These are phyloP conservation scores for Vicia faba DNA, from an alignment of 306 rosid species.

Conservation along the genomic window DNA sequence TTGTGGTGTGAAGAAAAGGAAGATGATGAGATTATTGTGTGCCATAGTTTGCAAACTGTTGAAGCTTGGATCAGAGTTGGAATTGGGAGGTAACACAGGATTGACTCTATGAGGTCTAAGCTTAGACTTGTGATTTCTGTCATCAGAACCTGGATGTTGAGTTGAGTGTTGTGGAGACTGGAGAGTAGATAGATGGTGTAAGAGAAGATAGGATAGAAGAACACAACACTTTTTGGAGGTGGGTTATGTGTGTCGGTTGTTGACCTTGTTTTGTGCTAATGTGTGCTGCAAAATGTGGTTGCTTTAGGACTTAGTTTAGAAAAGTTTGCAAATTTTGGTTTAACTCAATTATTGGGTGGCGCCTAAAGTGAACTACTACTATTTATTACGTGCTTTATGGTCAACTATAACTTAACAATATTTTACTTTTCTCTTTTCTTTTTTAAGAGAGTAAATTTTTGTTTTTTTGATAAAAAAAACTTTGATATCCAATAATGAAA, in stretches of 20 bases:
- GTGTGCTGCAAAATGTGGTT: not conserved
- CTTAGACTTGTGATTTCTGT: constrained; percentile 53
- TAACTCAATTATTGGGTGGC: not conserved
- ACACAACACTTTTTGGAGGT: not conserved
- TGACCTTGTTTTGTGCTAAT: not conserved
- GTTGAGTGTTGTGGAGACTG: not conserved
- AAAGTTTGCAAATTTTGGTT: not conserved
- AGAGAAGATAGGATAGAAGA: not conserved
- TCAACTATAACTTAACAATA: not conserved
- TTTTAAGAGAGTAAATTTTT: too few relatives aligned
- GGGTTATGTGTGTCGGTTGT: not conserved
- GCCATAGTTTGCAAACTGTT: constrained; percentile 77
- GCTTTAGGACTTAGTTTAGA: not conserved
- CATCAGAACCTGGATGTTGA: constrained; percentile 38
- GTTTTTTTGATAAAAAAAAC: too few relatives aligned
- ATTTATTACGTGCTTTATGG: not conserved
- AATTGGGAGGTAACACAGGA: constrained; percentile 68
- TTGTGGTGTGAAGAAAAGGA: constrained; percentile 41
- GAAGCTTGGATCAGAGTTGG: constrained; percentile 57
- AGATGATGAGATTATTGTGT: constrained; percentile 53
- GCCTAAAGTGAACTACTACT: not conserved
- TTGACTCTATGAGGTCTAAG: constrained; percentile 60
- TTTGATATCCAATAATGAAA: too few relatives aligned
- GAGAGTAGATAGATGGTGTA: not conserved
- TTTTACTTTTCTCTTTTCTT: too few relatives aligned